Base-by-base conservation (phyloP, 2,329 filamentous ascomycete genomes). In the Ophiostoma pallidulum region DNA sequence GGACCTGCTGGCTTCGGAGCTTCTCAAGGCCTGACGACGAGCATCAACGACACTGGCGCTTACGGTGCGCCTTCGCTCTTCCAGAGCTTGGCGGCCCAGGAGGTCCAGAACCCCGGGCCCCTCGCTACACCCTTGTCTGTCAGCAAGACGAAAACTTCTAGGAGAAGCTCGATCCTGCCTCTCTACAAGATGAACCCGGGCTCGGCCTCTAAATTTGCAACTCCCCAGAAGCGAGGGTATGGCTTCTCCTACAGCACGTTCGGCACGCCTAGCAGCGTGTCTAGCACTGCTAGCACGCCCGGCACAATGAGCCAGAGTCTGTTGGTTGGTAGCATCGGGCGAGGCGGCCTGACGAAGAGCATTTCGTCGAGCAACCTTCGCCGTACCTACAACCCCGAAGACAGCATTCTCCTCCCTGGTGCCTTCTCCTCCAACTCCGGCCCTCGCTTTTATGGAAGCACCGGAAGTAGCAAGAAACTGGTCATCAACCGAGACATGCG, bases 191-290 rank as follows among this genome's bases (percentile, higher is more conserved):
- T 94, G 55, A 91, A 88, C 40, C 87, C 89, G 0, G 78, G 80
- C 40, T 86, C 86, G 29, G 82, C 86, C 8, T 84, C 84, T 19
- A 84, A 89, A 41, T 82, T 90, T 48, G 77, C 82, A 26, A 95
- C 89, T 0, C 89, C 90, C 0, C 86, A 89, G 57, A 91, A 88
- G 67, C 78, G 84, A 48, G 88, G 87, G 5, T 96, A 87, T 60
- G 91, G 91, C 3, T 94, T 96, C 63, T 89, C 85, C 2, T 96
- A 96, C 66, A 94, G 89, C 54, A 89, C 83, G 3, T 95, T 94
- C 58, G 88, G 87, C 38, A 90, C 85, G 1, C 89, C 91, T 6
- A 80, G 73, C 49, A 86, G 80, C 56, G 77, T 77, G 19, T 77
- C 84, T 4, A 80, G 82, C 60, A 74, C 71, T 32, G 71, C 77